phyloP scores from a whole-genome alignment of 208 protist genomes.

The Endotrypanum monterogeii region DNA sequence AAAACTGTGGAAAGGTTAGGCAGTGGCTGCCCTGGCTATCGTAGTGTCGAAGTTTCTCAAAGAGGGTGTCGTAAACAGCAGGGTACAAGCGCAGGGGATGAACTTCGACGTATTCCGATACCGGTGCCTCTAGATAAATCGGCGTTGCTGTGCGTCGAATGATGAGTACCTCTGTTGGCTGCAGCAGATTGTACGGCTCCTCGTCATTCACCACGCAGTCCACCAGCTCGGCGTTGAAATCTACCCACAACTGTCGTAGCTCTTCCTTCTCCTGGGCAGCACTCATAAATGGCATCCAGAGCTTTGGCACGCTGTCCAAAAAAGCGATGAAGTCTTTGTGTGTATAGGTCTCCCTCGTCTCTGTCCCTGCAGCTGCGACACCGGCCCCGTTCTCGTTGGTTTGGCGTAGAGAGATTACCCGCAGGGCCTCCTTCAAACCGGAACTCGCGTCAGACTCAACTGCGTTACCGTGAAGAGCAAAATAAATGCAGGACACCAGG shows the following conservation, averaged over 20 bases:
- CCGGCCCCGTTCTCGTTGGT: background rate
- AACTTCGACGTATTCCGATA: slow-evolving; percentile 62
- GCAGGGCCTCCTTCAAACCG: slow-evolving; percentile 39
- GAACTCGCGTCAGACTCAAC: slow-evolving; percentile 40
- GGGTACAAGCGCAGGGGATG: slow-evolving; percentile 35
- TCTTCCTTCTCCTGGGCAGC: slow-evolving; percentile 14
- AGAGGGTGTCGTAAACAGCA: slow-evolving; percentile 61
- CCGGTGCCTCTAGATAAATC: slow-evolving; percentile 39
- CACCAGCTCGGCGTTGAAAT: slow-evolving; percentile 49
- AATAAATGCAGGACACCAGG: slow-evolving; percentile 62
- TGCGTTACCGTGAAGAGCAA: slow-evolving; percentile 70
- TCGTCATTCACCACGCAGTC: slow-evolving; percentile 81
- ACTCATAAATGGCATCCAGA: slow-evolving; percentile 53
- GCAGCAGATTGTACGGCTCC: slow-evolving; percentile 55
- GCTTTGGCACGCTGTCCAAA: slow-evolving; percentile 40
- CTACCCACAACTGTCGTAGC: slow-evolving; percentile 18
- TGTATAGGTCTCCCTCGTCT: slow-evolving; percentile 30
- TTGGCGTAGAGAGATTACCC: background rate
- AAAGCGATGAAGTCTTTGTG: slow-evolving; percentile 46
- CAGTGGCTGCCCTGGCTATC: slow-evolving; percentile 11
- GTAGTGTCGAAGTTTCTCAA: slow-evolving; percentile 24
- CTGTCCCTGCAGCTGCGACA: background rate
- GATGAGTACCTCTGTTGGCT: slow-evolving; percentile 51
- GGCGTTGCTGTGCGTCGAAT: slow-evolving; percentile 39
- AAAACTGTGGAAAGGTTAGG: slow-evolving; percentile 54